Evolutionary conservation across 768 basidiomycete species (phyloP).

Genomic region (Collybiopsis confluens): DNA sequence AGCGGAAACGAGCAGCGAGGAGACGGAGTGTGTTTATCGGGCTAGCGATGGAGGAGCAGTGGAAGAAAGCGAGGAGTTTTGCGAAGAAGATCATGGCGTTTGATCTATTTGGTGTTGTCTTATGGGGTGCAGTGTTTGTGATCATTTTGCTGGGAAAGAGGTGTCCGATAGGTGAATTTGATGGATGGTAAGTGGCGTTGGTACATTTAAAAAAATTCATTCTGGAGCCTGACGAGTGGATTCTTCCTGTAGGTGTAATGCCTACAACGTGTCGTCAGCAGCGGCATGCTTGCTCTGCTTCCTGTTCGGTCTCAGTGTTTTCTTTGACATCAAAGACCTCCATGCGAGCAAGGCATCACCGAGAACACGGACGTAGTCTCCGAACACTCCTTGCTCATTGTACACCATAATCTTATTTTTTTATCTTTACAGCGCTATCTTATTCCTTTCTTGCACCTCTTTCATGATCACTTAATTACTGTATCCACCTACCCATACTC

Average conservation of each 20-base stretch:
- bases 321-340: conserved; percentile 66
- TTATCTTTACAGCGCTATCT: neutral
- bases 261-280: conserved; percentile 65
- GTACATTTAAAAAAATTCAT: neutral
- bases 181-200: conserved; percentile 51
- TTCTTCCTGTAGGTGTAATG: conserved; percentile 53
- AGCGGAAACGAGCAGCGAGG: conserved; percentile 31
- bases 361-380: conserved; percentile 44
- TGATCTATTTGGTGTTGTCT: conserved; percentile 41
- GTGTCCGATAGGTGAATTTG: conserved; percentile 58
- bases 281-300: conserved; percentile 55
- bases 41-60: conserved; percentile 59
- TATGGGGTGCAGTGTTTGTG: conserved; percentile 60
- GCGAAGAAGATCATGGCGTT: conserved; percentile 47
- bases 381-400: too few species aligned
- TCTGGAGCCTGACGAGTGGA: conserved; percentile 5
- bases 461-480: neutral
- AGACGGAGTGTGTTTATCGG: conserved; percentile 53
- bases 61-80: conserved; percentile 52
- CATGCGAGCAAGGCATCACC: conserved; percentile 58
- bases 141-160: conserved; percentile 56
- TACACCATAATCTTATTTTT: too few species aligned
- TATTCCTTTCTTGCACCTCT: neutral
- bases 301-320: conserved; percentile 50
- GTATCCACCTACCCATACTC: neutral